phyloP scores from a whole-genome alignment of 1,284 basidiomycete species.

The Leucoagaricus sp. region DNA sequence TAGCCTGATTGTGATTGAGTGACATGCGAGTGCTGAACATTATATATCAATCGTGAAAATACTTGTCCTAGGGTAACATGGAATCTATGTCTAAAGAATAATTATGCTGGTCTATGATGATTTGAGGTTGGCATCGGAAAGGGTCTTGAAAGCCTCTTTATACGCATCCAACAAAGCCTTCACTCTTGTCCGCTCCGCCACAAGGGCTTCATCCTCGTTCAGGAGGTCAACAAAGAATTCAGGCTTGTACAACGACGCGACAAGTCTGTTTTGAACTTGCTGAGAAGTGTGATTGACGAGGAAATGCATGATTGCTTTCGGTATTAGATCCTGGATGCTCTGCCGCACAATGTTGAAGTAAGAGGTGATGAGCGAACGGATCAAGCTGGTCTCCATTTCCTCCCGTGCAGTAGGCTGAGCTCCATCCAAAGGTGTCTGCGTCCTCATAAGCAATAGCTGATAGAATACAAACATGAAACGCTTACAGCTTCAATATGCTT shows the following conservation, averaged over 20 bases:
- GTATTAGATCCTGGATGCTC: slow-evolving; percentile 95
- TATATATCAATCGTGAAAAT: no score
- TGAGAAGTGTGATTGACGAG: slow-evolving; percentile 97
- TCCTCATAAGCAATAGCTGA: background rate
- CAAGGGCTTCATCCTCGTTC: slow-evolving; percentile 95
- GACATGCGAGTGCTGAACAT: no score
- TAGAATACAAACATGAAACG: slow-evolving; percentile 22
- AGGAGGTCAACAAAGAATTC: slow-evolving; percentile 90
- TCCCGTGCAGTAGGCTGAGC: slow-evolving; percentile 75
- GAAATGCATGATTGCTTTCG: slow-evolving; percentile 96
- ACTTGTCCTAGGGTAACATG: slow-evolving; percentile 11
- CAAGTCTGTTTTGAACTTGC: slow-evolving; percentile 94
- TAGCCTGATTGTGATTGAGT: no score
- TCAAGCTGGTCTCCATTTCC: slow-evolving; percentile 95
- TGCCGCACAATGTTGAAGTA: slow-evolving; percentile 98
- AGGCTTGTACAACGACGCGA: slow-evolving; percentile 91
- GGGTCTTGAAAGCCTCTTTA: slow-evolving; percentile 92
- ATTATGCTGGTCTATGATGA: slow-evolving; percentile 42
- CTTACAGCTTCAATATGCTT: slow-evolving; percentile 93
- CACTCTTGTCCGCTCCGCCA: slow-evolving; percentile 90
- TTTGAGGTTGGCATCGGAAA: slow-evolving; percentile 78
- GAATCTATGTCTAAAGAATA: slow-evolving; percentile 12
- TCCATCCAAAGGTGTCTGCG: slow-evolving; percentile 61
- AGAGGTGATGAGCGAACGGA: slow-evolving; percentile 91
- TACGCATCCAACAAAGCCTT: slow-evolving; percentile 96